Evolutionary conservation across 345 rosid species (phyloP).

Genomic region (Citrus maxima): DNA sequence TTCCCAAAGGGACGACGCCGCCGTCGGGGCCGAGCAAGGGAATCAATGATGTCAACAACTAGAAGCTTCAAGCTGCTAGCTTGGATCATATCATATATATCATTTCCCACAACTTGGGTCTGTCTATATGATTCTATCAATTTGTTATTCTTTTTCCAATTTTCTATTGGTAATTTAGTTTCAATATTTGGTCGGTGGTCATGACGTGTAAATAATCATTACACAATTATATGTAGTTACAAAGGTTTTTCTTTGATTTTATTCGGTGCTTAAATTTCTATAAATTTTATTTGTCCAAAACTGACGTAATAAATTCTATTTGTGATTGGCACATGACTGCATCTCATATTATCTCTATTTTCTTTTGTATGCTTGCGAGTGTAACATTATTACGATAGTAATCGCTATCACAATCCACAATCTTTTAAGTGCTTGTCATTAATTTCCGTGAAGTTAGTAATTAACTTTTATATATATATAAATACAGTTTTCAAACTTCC

Average conservation of each 20-base stretch:
- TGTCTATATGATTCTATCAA: not conserved
- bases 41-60: conserved; percentile 41
- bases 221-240: not conserved
- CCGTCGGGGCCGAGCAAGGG: conserved; percentile 57
- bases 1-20: conserved; percentile 52
- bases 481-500: too few species aligned
- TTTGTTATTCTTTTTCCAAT: not conserved
- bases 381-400: too few species aligned
- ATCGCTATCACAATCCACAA: not conserved
- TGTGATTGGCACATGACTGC: too few species aligned
- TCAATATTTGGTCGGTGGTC: not conserved
- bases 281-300: too few species aligned
- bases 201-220: not conserved
- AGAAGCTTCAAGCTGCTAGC: not conserved
- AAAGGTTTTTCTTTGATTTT: not conserved
- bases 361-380: too few species aligned
- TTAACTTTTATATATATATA: too few species aligned
- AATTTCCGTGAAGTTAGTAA: not conserved
- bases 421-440: not conserved
- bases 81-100: not conserved
- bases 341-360: too few species aligned
- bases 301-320: too few species aligned
- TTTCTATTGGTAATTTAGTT: not conserved
- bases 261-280: not conserved
- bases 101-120: too few species aligned